Evolutionary conservation across 1,284 basidiomycete genomes (phyloP).

Genomic region (Inonotus obliquus): DNA sequence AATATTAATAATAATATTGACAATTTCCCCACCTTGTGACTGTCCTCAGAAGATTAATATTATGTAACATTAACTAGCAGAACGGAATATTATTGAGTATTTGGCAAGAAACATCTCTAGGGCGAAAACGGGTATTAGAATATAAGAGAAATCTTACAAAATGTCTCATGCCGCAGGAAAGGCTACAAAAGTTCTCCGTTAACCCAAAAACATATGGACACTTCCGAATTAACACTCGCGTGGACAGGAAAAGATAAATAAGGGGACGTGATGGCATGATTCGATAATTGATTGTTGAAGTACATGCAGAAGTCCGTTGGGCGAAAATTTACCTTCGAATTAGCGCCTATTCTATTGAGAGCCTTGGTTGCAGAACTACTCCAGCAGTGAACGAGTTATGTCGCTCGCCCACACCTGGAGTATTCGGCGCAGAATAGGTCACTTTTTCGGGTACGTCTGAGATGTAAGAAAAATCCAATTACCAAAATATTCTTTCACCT

Average conservation of each 20-base stretch:
- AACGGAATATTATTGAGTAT: not conserved
- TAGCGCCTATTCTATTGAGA: constrained; percentile 14
- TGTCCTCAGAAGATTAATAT: no score
- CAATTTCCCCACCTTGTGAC: no score
- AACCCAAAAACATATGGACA: not conserved
- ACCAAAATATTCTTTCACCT: constrained; percentile 23
- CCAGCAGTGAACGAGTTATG: constrained; percentile 27
- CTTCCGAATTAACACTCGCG: not conserved
- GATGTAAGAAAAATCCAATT: constrained; percentile 28
- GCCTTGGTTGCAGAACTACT: constrained; percentile 6
- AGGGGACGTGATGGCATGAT: not conserved
- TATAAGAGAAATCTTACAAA: not conserved
- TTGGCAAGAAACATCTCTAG: no score
- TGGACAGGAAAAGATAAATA: not conserved
- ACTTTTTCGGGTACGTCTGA: constrained; percentile 47
- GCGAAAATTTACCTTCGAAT: not conserved
- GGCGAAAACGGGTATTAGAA: not conserved
- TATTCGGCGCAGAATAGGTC: constrained; percentile 37
- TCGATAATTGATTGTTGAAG: not conserved
- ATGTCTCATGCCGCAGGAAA: not conserved
- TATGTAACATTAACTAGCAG: not conserved
- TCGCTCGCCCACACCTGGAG: constrained; percentile 42
- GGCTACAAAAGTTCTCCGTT: not conserved
- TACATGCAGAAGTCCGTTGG: not conserved
- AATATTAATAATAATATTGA: not conserved